These are phyloP conservation scores for Plenodomus lindquistii DNA, from an alignment of 2,329 filamentous ascomycete genomes.

Conservation along the genomic window DNA sequence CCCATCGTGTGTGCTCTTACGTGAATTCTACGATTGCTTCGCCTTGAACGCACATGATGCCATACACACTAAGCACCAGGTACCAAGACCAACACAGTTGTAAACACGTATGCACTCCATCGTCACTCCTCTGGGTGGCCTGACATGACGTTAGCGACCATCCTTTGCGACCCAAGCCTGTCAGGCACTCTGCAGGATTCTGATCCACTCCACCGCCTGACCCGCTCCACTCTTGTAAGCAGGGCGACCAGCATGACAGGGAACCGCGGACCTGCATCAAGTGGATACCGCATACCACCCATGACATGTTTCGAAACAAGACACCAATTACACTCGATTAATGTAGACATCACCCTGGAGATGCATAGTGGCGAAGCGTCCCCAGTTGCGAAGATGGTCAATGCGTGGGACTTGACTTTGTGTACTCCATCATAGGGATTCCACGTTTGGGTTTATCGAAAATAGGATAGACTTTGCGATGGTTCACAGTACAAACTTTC, in stretches of 20 bases:
- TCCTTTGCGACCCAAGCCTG: background rate
- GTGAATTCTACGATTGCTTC: too few relatives aligned
- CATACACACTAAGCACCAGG: too few relatives aligned
- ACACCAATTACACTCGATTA: background rate
- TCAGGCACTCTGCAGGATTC: too few relatives aligned
- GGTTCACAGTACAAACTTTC: too few relatives aligned
- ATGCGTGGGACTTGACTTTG: background rate
- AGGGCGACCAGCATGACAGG: background rate
- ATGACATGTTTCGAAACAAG: background rate
- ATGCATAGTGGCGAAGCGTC: background rate
- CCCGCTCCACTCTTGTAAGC: background rate
- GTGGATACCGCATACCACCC: too few relatives aligned
- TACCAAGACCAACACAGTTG: too few relatives aligned
- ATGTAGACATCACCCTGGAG: background rate
- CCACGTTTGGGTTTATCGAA: background rate
- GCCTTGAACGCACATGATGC: too few relatives aligned
- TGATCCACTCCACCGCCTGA: background rate
- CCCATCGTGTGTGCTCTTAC: too few relatives aligned
- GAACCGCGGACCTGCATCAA: background rate
- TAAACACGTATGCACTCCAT: background rate
- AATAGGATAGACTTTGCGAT: background rate
- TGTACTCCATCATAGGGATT: background rate
- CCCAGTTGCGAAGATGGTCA: background rate
- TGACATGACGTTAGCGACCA: background rate
- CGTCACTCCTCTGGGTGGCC: background rate